Base-by-base conservation (phyloP, 2,329 filamentous ascomycete species). In the Zasmidium cellare region DNA sequence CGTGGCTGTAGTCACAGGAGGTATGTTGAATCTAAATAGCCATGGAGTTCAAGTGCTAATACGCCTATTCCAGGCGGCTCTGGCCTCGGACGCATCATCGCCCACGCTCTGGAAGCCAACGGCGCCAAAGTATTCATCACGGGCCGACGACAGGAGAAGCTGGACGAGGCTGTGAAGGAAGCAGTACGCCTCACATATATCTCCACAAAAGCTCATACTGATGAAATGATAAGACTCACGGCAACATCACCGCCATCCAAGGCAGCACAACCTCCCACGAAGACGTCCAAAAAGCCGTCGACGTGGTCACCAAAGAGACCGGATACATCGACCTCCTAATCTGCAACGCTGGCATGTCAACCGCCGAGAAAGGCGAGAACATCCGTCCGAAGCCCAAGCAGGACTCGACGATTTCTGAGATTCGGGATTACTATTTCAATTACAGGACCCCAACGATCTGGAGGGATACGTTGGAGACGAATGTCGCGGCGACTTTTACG, bases 251-350 rank as follows among this genome's bases (percentile, higher is more conserved):
- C 25, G 72, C 78, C 1, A 70, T 81, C 44, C 67, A 75, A 56
- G 76, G 75, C 63, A 76, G 79, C 56, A 75, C 80, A 1, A 76
- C 75, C 3, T 72, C 74, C 19, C 75, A 74, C 22, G 62, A 69
- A 0, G 79, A 77, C 14, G 67, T 82, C 25, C 67, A 72, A 18
- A 63, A 64, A 3, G 77, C 75, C 3, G 79, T 76, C 12, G 69
- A 72, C n/a, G 68, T 69, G 1, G 75, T 83, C 46, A 70, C 74
- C 5, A 60, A 69, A 7, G 76, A 82, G 23, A 67, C 67, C 2
- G 77, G 76, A 45, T 75, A 80, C 62, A 76, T 84, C 56, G 80
- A 84, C 64, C 74, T 83, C 22, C 71, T 83, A 0, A 74, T 83
- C 65, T 62, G 79, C 66, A 83, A 83, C 61, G 80, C 80, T 16